A percentile compares a stretch with the other conserved stretches of the same genome.
These are phyloP conservation scores for Amphicarpaea edgeworthii DNA, from an alignment of 306 rosid species.

Conservation along the genomic window DNA sequence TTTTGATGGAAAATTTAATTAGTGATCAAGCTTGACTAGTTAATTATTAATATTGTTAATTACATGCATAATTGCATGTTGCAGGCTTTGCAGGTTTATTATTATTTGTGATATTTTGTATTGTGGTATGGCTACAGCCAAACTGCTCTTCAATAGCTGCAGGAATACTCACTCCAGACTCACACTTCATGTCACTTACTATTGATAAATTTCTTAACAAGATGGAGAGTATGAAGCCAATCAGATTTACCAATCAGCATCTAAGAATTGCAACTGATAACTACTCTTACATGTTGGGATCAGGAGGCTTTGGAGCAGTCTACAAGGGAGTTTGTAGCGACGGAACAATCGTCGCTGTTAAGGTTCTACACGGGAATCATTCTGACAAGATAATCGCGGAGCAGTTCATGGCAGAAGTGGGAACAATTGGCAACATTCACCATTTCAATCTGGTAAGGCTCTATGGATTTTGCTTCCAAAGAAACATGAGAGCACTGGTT, in stretches of 20 bases:
- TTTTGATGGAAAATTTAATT: background rate
- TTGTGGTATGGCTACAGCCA: background rate
- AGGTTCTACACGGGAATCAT: background rate
- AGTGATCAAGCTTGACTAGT: background rate
- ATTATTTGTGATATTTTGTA: background rate
- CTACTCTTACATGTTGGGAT: constrained; percentile 25
- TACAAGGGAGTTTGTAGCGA: constrained; percentile 31
- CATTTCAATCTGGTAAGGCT: background rate
- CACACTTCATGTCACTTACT: background rate
- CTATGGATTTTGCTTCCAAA: constrained; percentile 7
- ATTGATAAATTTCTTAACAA: background rate
- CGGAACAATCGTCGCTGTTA: constrained; percentile 44
- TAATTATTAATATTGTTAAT: background rate
- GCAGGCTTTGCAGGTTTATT: background rate
- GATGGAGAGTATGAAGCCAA: background rate
- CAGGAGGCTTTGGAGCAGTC: constrained; percentile 40
- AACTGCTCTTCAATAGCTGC: too few species aligned
- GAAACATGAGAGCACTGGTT: background rate
- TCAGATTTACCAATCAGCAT: background rate
- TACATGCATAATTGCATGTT: too few species aligned
- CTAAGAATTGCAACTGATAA: constrained; percentile 40
- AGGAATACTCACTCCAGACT: background rate
- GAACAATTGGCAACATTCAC: background rate
- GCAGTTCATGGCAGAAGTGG: constrained; percentile 7
- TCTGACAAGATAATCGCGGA: background rate